Base-by-base conservation (phyloP, 2,329 filamentous ascomycete genomes). In the Aaosphaeria pasadenensis region DNA sequence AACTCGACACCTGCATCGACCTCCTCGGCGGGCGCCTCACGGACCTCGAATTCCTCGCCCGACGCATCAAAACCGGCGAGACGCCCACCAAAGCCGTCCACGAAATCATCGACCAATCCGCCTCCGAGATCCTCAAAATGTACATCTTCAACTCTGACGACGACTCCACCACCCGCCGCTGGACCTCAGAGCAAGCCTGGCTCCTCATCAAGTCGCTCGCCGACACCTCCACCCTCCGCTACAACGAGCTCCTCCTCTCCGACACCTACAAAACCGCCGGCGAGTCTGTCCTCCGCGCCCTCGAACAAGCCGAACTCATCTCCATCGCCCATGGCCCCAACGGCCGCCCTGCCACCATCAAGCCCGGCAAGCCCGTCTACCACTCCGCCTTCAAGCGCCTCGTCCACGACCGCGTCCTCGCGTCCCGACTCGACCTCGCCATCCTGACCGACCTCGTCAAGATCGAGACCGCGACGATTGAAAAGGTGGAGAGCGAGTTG, bases 21-120 rank as follows among this genome's bases (percentile, higher is more conserved):
- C 81, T 85, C 0, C 80, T 99, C 1, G 94, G 94, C 24, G 94
- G 94, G 2, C 88, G 94, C 4, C 79, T 99, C n/a, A 96, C 91
- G 0, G 94, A 99, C 63, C 84, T 99, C 17, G 92, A 97, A 65
- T 95, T 94, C 63, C 83, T 99, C 39, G 88, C 91, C n/a, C 84
- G 92, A 33, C 82, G 94, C 13, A 87, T 99, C 59, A 89, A 90
- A 71, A 84, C 87, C 1, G 92, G 94, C 11, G 91, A 96, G 67
- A 87, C 81, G 2, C 94, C 94, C 1, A 81, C 79, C 54, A 80
- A 87, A 57, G 94, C 94, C 3, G 86, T 96, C 2, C 77, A 84
- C 24, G 91, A 96, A 55, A 97, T 99, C 53, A 87, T 96, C 46
- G 85, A 89, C 46, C 90, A 96, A 64, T 88, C 87, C 13, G 88